Percentiles rank a stretch among this genome's conserved stretches.
phyloP scores from a whole-genome alignment of 2,329 filamentous ascomycete species.

The Fusarium pseudonygamai region DNA sequence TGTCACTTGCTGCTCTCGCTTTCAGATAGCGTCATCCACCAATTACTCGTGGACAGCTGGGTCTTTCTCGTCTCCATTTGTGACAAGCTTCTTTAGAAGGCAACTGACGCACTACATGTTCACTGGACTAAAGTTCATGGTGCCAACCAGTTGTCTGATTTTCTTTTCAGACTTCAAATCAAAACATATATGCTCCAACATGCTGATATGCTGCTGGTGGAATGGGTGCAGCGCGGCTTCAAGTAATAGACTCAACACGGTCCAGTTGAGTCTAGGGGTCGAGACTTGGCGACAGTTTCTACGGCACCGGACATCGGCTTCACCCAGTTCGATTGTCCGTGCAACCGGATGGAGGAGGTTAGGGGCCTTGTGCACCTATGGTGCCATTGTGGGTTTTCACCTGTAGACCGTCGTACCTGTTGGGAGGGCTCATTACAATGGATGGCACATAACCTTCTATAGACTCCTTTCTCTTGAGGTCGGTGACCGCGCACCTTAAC shows the following conservation, averaged over 20 bases:
- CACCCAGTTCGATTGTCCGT: neutral
- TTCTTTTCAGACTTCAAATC: neutral
- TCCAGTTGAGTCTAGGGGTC: neutral
- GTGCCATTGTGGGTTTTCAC: neutral
- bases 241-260: neutral
- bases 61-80: neutral
- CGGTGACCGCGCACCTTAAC: neutral
- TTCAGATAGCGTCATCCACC: neutral
- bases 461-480: neutral
- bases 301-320: neutral
- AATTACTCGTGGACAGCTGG: neutral
- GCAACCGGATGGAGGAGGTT: neutral
- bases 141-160: neutral
- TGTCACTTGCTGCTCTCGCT: neutral
- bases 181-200: neutral
- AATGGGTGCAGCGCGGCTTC: neutral
- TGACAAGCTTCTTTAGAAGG: neutral
- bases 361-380: neutral
- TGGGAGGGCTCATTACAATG: neutral
- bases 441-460: neutral
- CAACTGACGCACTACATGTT: neutral
- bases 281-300: neutral
- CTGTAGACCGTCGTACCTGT: neutral
- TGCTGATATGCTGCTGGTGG: neutral
- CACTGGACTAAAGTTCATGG: neutral